Base-by-base conservation (phyloP, 2,329 filamentous ascomycete genomes). In the Bisporella sp. region DNA sequence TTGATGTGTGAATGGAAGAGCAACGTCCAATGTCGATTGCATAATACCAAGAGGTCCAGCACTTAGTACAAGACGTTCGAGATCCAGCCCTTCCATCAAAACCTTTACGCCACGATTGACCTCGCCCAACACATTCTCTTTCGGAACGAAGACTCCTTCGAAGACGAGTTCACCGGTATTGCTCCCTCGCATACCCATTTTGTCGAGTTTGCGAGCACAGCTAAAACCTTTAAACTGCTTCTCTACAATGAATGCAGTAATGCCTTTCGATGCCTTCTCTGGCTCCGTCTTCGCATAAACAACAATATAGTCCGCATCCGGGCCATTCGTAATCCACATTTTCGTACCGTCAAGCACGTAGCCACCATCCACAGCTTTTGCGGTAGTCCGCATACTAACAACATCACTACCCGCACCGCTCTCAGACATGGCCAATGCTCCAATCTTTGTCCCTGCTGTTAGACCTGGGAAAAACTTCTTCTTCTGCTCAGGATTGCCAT, bases 321-420 rank as follows among this genome's bases (percentile, higher is more conserved):
- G 92, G 4, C 92, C 89, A 69, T 99, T 99, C 55, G 92, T 99
- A 66, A 99, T 99, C 92, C 92, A 99, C 92, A 97, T 96, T 77
- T 99, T 64, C 1, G 61, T 62, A 2, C 62, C 92, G 63, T 91
- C 89, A 49, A 99, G 73, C 21, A 91, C 55, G 68, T 87, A 96
- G 31, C 92, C 92, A 35, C 90, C 91, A 61, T 93, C 87, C 8
- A 89, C 87, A 56, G 80, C 76, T 66, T 81, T 86, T 0, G 91
- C 92, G 3, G 81, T 85, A 42, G 85, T 95, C 67, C 91, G 89
- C 92, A 97, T 97, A 69, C 86, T 88, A 31, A 99, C 91, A 4
- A 99, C 92, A 70, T 99, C 92, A 59, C 85, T 91, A 11, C 92
- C 92, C 1, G 92, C 85, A 5, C 87, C 88, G 55, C 91, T 87